Evolutionary conservation across 192 early-diverging fungal species (phyloP), one percentile per base, ranked within the genome.

Genomic region (Phycomyces blakesleeanus): DNA sequence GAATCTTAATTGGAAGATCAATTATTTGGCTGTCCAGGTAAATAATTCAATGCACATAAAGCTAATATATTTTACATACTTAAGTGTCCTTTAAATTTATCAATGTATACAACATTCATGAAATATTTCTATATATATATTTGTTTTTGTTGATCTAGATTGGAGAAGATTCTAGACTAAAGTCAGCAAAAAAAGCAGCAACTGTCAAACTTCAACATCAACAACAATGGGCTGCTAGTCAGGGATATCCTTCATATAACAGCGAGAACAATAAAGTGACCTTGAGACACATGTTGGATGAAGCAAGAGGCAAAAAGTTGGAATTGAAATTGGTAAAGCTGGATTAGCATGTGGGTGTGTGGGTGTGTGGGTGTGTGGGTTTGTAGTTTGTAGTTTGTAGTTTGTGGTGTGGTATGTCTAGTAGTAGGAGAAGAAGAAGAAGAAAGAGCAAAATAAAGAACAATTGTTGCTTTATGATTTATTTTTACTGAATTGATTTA

Each of bases 1-100:
- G 51, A 75, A 75, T 38, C 47, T 75, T 18, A 70, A 61, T 20
- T 75, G 73, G 73, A 75, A 75, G 55, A 75, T 75, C 59, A 70
- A 69, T n/a, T 57, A 58, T n/a, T 47, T 75, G 49, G 73, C 73
- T 10, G 73, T 67, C 39, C 63, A 75, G 59, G 73, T 70, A 66
- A 53, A 24, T 21, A 34, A 0, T n/a, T 50, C 21, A 47, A 34
- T n/a, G n/a, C n/a, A n/a, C n/a, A n/a, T n/a, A n/a, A n/a, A n/a
- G n/a, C n/a, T n/a, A n/a, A n/a, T n/a, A n/a, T n/a, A n/a, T n/a
- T n/a, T n/a, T n/a, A n/a, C n/a, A n/a, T n/a, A n/a, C n/a, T n/a
- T n/a, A n/a, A n/a, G n/a, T n/a, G n/a, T n/a, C n/a, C n/a, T n/a
- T n/a, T n/a, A n/a, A n/a, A n/a, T n/a, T n/a, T n/a, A n/a, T n/a